Base-by-base conservation (phyloP, 148 eudicot species). In the Amaranthus hypochondriacus region DNA sequence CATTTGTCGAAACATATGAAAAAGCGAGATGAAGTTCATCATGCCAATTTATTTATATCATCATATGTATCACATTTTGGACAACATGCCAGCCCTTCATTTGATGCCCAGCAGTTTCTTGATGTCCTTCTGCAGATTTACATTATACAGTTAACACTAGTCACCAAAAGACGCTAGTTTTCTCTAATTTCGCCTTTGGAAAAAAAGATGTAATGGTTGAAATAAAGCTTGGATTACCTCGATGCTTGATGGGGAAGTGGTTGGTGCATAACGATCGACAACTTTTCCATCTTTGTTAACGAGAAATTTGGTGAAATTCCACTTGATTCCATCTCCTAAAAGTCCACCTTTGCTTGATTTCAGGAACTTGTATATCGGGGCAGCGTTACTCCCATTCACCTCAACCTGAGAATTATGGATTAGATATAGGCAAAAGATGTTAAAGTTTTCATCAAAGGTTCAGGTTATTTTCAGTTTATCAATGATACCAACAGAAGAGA, bases 231-330 rank as follows among this genome's bases (percentile, higher is more conserved):
- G 46, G 21, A 53, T 78, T 83, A 90, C 96, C 98, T 93, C 96
- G 4, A 93, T 91, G 90, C 91, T 88, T 9, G 87, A 83, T 18
- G 98, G 98, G 67, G 92, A 85, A 55, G 97, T 93, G 39, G 98
- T 93, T 42, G 98, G 98, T 3, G 92, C 92, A 83, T 89, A 91
- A 57, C 97, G 98, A 42, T 91, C 92, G 13, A 89, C 89, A 63
- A 87, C 91, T 0, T 83, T 79, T n/a, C 98, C 97, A 6, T 91
- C 87, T 71, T 82, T 81, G 48, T 93, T 87, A 4, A 91, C 87
- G 39, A 93, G 81, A 74, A 93, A 93, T 83, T 93, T 93, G 6
- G 94, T 81, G 83, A 93, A 91, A 71, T 92, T 93, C 98, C 98
- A 91, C 70, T 90, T 89, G 76, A 93, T 85, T 64, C 83, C 78